A percentile compares a stretch with the other conserved stretches of the same genome.
These are phyloP conservation scores for Maudiozyma serrabonitensis DNA, from an alignment of 805 yeast genomes.

Conservation along the genomic window DNA sequence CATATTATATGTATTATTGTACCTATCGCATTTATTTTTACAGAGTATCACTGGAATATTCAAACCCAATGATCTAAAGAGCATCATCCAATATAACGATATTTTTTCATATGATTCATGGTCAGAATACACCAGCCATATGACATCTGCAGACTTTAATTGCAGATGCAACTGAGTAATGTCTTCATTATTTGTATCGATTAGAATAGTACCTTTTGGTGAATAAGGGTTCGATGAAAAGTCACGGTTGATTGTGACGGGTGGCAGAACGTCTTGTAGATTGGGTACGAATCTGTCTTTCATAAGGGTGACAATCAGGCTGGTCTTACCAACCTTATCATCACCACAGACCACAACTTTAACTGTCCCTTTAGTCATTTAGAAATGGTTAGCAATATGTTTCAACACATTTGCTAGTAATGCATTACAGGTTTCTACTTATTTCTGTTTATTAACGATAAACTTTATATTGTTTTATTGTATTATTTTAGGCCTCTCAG, in stretches of 20 bases:
- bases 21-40: slow-evolving; percentile 65
- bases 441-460: too few relatives aligned
- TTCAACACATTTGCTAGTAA: neutral
- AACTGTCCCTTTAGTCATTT: slow-evolving; percentile 42
- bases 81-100: slow-evolving; percentile 88
- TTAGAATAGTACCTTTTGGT: slow-evolving; percentile 56
- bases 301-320: slow-evolving; percentile 67
- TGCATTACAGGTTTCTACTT: neutral
- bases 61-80: slow-evolving; percentile 86
- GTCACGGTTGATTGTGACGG: slow-evolving; percentile 73
- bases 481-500: too few relatives aligned
- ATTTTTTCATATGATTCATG: slow-evolving; percentile 91
- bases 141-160: slow-evolving; percentile 76
- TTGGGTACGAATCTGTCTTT: slow-evolving; percentile 74
- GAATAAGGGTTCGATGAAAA: slow-evolving; percentile 50
- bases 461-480: too few relatives aligned
- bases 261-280: slow-evolving; percentile 70
- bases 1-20: slow-evolving; percentile 6
- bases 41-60: slow-evolving; percentile 88
- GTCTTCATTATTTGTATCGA: slow-evolving; percentile 75
- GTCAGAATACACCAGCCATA: slow-evolving; percentile 90
- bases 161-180: slow-evolving; percentile 52
- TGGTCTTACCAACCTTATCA: slow-evolving; percentile 80
- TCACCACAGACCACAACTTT: slow-evolving; percentile 92
- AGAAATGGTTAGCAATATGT: neutral